Evolutionary conservation across 768 basidiomycete genomes (phyloP).

Genomic region (Rhizopogon vinicolor): DNA sequence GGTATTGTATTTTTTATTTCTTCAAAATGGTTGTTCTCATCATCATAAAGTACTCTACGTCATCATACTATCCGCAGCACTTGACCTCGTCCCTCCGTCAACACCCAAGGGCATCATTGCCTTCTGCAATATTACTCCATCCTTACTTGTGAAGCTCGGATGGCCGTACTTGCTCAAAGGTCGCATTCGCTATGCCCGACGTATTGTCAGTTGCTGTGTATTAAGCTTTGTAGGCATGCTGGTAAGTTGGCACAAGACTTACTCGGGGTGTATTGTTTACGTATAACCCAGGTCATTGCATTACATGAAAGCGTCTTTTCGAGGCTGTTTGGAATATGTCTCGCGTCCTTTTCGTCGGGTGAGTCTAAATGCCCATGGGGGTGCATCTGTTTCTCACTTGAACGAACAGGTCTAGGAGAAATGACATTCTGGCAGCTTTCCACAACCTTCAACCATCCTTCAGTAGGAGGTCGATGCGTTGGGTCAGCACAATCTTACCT

Average conservation of each 20-base stretch:
- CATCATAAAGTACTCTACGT: constrained; percentile 76
- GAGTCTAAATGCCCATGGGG: neutral
- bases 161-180: constrained; percentile 94
- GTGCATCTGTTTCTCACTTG: neutral
- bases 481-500: constrained; percentile 44
- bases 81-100: constrained; percentile 87
- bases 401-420: constrained; percentile 75
- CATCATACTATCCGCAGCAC: constrained; percentile 91
- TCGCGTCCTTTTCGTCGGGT: constrained; percentile 90
- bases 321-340: constrained; percentile 72
- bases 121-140: constrained; percentile 92
- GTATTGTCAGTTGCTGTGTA: constrained; percentile 70
- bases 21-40: neutral
- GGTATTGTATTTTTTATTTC: constrained; percentile 36
- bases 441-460: constrained; percentile 66
- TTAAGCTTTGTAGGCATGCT: constrained; percentile 84
- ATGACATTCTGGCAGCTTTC: constrained; percentile 94
- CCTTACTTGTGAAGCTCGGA: constrained; percentile 79
- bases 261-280: neutral
- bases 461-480: constrained; percentile 73
- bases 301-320: constrained; percentile 58
- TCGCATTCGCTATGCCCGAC: constrained; percentile 70
- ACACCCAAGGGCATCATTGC: constrained; percentile 94
- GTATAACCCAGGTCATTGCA: constrained; percentile 64
- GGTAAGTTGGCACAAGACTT: constrained; percentile 40